Base-by-base conservation (phyloP, 331 rosid genomes). In the Prunus yedoensis region DNA sequence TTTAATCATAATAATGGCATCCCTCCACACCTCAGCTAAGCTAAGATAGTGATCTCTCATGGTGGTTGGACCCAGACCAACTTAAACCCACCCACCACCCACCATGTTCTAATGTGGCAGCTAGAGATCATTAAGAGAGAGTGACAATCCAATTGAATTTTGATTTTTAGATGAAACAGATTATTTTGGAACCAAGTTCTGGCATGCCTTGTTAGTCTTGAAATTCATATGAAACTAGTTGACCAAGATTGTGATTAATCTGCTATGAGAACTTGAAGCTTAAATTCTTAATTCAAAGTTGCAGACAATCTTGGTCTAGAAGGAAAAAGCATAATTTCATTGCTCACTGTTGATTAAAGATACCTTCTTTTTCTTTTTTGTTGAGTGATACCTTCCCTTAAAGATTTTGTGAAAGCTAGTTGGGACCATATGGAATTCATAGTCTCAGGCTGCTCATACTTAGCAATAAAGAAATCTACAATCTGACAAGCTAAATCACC, bases 401-500 rank as follows among this genome's bases (percentile, higher is more conserved):
- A 35, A 35, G 8, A 35, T 5, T 35, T 35, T 35, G 41, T 67
- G n/a, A 13, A 70, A 71, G 63, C 63, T 21, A 71, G 58, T 47
- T 77, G 74, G 78, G 59, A 74, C 67, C 73, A 56, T 15, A 46
- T 67, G n/a, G 57, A 57, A 57, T 23, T 8, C 63, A 0, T 11
- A 20, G 63, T 57, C 32, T 23, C 1, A 5, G 2, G 71, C 59
- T 49, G 60, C 59, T 68, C 3, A 68, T 23, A 4, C 58, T 68
- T 27, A n/a, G 60, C 70, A 62, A 25, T 74, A 60, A 15, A 51
- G 43, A 50, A 74, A 58, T 60, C 77, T 71, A 70, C 73, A 80
- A 67, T 63, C 27, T 71, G 71, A 81, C 74, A 56, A 83, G 41
- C 57, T 27, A 61, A 74, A 75, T 66, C 54, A 83, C 75, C 43